Conservation (phyloP, 2,329 filamentous ascomycete species). For the Pochonia chlamydosporia region DNA sequence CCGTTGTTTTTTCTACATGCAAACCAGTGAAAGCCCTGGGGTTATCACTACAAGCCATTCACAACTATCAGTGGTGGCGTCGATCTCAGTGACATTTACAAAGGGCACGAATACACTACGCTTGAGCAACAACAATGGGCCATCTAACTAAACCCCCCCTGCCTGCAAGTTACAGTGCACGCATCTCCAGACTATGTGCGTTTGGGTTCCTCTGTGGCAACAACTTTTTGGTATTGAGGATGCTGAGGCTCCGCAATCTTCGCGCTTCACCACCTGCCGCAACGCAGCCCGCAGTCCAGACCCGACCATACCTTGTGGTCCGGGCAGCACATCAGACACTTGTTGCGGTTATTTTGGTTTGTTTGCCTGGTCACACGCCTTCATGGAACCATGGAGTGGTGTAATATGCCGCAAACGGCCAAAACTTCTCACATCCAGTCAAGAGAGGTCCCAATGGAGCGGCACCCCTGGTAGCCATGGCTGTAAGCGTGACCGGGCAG, state of each 20-base stretch:
- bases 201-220: background rate
- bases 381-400: background rate
- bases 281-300: slow-evolving; percentile 1
- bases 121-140: slow-evolving; percentile 3
- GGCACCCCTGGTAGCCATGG: slow-evolving; percentile 7
- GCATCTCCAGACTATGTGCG: background rate
- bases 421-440: background rate
- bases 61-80: slow-evolving; percentile 3
- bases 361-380: background rate
- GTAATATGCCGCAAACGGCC: slow-evolving; percentile 5
- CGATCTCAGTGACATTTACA: slow-evolving; percentile 3
- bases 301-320: background rate
- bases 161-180: background rate
- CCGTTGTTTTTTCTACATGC: slow-evolving; percentile 11
- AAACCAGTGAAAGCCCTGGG: slow-evolving; percentile 1
- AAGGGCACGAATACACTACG: slow-evolving; percentile 3
- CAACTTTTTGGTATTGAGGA: background rate
- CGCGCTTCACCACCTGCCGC: background rate
- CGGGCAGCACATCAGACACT: background rate
- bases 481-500: background rate
- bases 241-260: slow-evolving; percentile 7
- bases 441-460: slow-evolving; percentile 7
- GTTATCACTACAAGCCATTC: slow-evolving; percentile 6
- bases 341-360: slow-evolving; percentile 5
- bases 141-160: background rate